Evolutionary conservation across 345 rosid genomes (phyloP).

Genomic region (Abelmoschus esculentus): DNA sequence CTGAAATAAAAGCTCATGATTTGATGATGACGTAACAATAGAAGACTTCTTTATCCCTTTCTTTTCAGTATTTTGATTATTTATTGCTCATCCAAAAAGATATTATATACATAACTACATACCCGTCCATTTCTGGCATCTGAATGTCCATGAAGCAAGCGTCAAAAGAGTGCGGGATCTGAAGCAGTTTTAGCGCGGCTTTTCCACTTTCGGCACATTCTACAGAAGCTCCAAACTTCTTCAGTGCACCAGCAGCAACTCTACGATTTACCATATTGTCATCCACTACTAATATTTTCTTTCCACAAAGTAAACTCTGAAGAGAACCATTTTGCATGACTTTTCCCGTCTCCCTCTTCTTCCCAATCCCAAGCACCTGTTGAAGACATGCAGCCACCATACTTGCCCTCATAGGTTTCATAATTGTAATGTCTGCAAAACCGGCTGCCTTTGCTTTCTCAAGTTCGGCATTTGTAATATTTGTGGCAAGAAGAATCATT

Average conservation of each 20-base stretch:
- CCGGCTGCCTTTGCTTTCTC: conserved; percentile 73
- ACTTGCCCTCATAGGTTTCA: conserved; percentile 94
- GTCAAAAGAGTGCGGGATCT: conserved; percentile 70
- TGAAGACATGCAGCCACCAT: conserved; percentile 95
- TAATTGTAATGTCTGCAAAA: conserved; percentile 74
- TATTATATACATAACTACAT: conserved; percentile 10
- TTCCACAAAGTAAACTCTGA: conserved; percentile 57
- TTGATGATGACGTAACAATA: background rate
- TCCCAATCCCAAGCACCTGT: conserved; percentile 65
- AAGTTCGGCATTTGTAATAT: conserved; percentile 50
- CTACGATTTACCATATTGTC: conserved; percentile 83
- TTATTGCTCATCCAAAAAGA: background rate
- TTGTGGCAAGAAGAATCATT: conserved; percentile 75
- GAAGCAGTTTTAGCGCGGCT: conserved; percentile 66
- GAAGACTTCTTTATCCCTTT: background rate
- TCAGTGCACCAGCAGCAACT: conserved; percentile 91
- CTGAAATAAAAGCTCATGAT: conserved; percentile 23
- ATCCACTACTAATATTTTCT: conserved; percentile 86
- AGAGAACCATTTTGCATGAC: conserved; percentile 39
- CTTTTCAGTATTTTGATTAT: background rate
- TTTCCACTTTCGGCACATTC: conserved; percentile 86
- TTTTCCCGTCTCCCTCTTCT: conserved; percentile 44
- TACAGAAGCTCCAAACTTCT: conserved; percentile 86
- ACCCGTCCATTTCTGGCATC: conserved; percentile 99
- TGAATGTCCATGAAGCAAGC: conserved; percentile 99